phyloP scores from a whole-genome alignment of 257 asterid species.

The Handroanthus guayacan region DNA sequence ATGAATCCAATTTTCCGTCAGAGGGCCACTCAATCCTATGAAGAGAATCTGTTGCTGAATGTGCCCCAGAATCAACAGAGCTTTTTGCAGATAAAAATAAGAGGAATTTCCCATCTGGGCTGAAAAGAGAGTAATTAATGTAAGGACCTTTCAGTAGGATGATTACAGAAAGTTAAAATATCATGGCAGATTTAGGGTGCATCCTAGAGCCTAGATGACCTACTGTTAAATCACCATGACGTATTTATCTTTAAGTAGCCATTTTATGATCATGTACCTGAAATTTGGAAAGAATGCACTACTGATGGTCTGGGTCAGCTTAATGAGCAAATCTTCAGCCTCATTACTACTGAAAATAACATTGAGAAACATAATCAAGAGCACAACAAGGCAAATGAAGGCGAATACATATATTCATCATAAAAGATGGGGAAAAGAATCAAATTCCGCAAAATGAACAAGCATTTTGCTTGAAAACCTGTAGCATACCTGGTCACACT shows the following conservation, averaged over 20 bases:
- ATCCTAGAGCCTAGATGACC: background rate
- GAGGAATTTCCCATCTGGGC: conserved; percentile 84
- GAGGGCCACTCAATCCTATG: conserved; percentile 85
- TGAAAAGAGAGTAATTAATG: conserved; percentile 43
- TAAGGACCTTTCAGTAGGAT: conserved; percentile 14
- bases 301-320: conserved; percentile 68
- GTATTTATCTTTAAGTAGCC: background rate
- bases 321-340: conserved; percentile 52
- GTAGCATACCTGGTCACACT: conserved; percentile 47
- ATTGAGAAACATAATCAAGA: conserved; percentile 30
- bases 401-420: conserved; percentile 17
- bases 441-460: conserved; percentile 9
- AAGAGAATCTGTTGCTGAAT: conserved; percentile 85
- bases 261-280: conserved; percentile 54
- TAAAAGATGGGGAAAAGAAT: conserved; percentile 7
- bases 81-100: conserved; percentile 78
- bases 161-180: background rate
- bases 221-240: background rate
- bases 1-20: conserved; percentile 53
- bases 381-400: conserved; percentile 39
- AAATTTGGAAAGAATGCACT: conserved; percentile 89
- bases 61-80: conserved; percentile 85
- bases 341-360: conserved; percentile 47
- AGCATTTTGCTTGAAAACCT: conserved; percentile 24
- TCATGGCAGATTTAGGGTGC: conserved; percentile 13